These are phyloP conservation scores for Sequoia sempervirens DNA, from an alignment of 75 land plant species.

Conservation along the genomic window DNA sequence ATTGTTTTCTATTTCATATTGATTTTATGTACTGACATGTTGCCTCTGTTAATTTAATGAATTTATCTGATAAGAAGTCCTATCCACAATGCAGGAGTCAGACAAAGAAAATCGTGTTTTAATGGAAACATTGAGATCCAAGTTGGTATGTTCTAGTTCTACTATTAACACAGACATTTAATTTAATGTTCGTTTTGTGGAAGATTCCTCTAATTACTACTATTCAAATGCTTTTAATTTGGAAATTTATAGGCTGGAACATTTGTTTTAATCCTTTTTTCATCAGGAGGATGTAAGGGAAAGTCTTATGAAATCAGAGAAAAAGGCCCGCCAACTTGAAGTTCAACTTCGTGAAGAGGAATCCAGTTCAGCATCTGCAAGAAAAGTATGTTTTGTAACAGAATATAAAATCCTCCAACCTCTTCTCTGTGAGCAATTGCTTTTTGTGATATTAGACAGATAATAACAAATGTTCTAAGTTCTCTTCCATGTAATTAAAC, in stretches of 20 bases:
- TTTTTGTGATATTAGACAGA: not conserved
- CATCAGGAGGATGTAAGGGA: conserved; percentile 77
- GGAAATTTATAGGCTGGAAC: not conserved
- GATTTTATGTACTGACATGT: not conserved
- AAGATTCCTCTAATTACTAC: not conserved
- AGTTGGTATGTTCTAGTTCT: conserved; percentile 59
- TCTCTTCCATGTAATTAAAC: conserved; percentile 1
- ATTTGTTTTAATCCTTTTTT: not conserved
- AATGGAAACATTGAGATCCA: conserved; percentile 66
- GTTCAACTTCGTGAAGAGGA: conserved; percentile 57
- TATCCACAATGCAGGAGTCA: conserved; percentile 47
- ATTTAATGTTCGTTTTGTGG: not conserved
- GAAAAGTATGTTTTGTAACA: conserved; percentile 37
- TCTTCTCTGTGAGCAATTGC: not conserved
- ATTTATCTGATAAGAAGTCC: not conserved
- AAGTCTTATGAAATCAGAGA: conserved; percentile 62
- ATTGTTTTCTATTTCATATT: not conserved
- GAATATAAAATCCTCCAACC: not conserved
- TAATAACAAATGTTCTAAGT: not conserved
- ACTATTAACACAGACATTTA: not conserved
- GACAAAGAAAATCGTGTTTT: conserved; percentile 65
- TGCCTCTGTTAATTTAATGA: not conserved
- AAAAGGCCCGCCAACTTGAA: conserved; percentile 71
- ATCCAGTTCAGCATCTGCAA: conserved; percentile 22
- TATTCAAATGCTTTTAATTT: not conserved